Base-by-base conservation (phyloP, 2,329 filamentous ascomycete species). In the Bretziella fagacearum region DNA sequence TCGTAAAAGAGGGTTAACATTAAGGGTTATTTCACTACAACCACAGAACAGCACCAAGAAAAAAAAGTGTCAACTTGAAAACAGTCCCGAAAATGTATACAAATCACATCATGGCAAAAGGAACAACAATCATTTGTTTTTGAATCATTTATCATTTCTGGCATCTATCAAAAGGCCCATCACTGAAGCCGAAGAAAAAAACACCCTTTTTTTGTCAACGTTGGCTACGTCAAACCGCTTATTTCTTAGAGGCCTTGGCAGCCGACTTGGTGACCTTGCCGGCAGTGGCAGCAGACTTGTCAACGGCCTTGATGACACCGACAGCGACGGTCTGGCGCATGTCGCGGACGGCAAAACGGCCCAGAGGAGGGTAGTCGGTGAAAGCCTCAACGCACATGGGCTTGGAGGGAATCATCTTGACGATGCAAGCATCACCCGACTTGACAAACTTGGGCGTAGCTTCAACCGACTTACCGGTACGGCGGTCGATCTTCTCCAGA, bases 361-460 rank as follows among this genome's bases (percentile, higher is more conserved):
- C 91, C 62, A 98, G 86, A 69, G 91, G 91, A 64, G 91, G 89
- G 79, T 96, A 98, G 66, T 95, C 86, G 63, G 87, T 95, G 86
- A 96, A 98, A 61, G 91, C 75, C 85, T 98, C 91, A 70, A 98
- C 91, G 71, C 91, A 98, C 91, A 98, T 98, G 67, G 91, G 91
- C 87, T 98, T 98, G 76, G 89, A 95, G 67, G 91, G 91, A 77
- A 95, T 66, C 91, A 98, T 96, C 86, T 95, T 96, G 76, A 98
- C 91, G 74, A 98, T 98, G 70, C 89, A 89, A 59, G 91, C 89
- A 70, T 98, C 91, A 82, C 91, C 91, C 63, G 89, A 95, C 86
- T 98, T 98, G 84, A 98, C 87, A 81, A 95, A 96, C 83, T 98
- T 98, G 73, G 91, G 91, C 64, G 64, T 66, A 67, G 74, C 65